These are phyloP conservation scores for Arthonia radiata DNA, from an alignment of 495 filamentous ascomycete species.

Conservation along the genomic window DNA sequence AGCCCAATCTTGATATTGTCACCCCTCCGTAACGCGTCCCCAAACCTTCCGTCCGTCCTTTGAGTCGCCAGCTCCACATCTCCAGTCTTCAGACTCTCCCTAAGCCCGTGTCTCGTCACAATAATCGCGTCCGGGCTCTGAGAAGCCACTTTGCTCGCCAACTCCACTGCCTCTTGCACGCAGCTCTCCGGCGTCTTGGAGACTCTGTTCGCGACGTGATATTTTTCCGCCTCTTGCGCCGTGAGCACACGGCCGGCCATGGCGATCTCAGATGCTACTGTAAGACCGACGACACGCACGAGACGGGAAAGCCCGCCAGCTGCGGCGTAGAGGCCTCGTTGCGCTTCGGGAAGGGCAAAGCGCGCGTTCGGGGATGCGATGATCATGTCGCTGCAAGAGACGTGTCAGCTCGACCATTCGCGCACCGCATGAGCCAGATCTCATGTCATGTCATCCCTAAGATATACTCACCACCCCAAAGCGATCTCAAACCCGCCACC, in stretches of 20 bases:
- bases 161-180: constrained; percentile 5
- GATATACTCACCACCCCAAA: constrained; percentile 10
- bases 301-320: constrained; percentile 10
- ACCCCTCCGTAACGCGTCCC: constrained; percentile 8
- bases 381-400: too few relatives aligned
- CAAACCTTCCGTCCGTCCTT: constrained; percentile 12
- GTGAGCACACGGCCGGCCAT: constrained; percentile 7
- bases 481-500: constrained; percentile 13
- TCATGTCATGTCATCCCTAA: too few relatives aligned
- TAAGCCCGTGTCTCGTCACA: constrained; percentile 9
- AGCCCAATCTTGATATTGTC: constrained; percentile 17
- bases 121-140: constrained; percentile 40
- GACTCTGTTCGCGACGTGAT: too few relatives aligned
- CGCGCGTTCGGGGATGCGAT: constrained; percentile 9
- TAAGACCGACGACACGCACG: constrained; percentile 9
- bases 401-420: too few relatives aligned
- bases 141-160: too few relatives aligned
- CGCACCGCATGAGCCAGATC: too few relatives aligned
- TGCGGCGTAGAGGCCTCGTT: constrained; percentile 11
- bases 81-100: constrained; percentile 8
- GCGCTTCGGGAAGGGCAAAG: constrained; percentile 11
- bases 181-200: constrained; percentile 12
- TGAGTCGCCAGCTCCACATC: constrained; percentile 10
- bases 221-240: constrained; percentile 7
- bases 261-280: constrained; percentile 11